Base-by-base conservation (phyloP, 495 filamentous ascomycete species). In the Trichoderma erinaceum region DNA sequence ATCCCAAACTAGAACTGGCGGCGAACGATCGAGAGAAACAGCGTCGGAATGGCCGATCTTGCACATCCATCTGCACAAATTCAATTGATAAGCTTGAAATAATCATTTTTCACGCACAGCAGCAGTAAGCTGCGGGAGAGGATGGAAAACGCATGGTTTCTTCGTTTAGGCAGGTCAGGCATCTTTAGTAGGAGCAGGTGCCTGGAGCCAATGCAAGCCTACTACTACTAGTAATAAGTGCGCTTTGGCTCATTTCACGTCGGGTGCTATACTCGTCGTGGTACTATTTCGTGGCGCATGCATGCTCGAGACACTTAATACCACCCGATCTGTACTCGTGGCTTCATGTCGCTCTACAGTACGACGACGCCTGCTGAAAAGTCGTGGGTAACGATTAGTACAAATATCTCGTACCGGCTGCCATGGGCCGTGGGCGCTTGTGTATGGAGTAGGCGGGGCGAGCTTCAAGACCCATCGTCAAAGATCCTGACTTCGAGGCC, bases 11-110 rank as follows among this genome's bases (percentile, higher is more conserved):
- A 10, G 25, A 27, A 32, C 56, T 13, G 35, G 35, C 27, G 23
- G 56, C 16, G 56, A 61, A 32, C 23, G 56, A 61, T 61, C 23
- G 56, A 13, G 11, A 32, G 56, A 61, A 12, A 32, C 27, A 29
- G 56, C 10, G 56, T 29, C 56, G 56, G 27, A 61, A 32, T 29
- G n/a, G 56, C 23, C 56, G 56, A 61, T 61, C 48, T 61, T 32
- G 56, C 56, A 32, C 56, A 25, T 32, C 27, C 50, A 18, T 58
- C 23, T 58, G 56, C 56, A 61, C 27, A 61, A 15, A 25, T n/a
- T 3, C 56, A 15, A 15, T 48, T n/a, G 44, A 48, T n/a, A 38
- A 38, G 35, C 35, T 38, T 38, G 35, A 38, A 38, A 38, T 38
- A 5, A 6, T 10, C 35, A 38, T 38, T 38, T 38, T 38, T 2